Evolutionary conservation across 371 early-diverging fungal genomes (phyloP).

Genomic region (Zopfochytrium polystomum): DNA sequence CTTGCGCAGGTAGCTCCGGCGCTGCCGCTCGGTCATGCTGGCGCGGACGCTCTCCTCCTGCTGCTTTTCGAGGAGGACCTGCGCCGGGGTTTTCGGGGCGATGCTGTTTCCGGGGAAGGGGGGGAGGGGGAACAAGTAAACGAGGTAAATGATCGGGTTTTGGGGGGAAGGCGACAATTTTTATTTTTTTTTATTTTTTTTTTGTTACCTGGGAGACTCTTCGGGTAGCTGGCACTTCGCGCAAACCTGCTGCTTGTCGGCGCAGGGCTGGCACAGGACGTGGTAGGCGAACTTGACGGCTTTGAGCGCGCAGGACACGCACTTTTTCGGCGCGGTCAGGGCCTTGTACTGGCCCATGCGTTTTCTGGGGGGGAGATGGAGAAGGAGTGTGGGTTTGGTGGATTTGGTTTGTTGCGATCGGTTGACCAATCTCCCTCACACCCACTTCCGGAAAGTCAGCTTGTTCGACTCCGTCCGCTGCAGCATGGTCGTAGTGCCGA

Average conservation of each 20-base stretch:
- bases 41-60: constrained; percentile 67
- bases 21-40: constrained; percentile 80
- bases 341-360: constrained; percentile 96
- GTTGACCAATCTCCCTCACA: too few species aligned
- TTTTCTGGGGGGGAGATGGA: too few species aligned
- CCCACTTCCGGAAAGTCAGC: too few species aligned
- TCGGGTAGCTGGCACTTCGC: constrained; percentile 84
- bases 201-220: constrained; percentile 64
- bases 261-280: constrained; percentile 86
- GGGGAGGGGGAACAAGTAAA: background rate
- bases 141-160: background rate
- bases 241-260: constrained; percentile 74
- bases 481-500: too few species aligned
- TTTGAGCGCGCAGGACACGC: constrained; percentile 78
- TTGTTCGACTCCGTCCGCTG: too few species aligned
- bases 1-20: constrained; percentile 77
- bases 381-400: too few species aligned
- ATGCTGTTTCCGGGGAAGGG: background rate
- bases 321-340: constrained; percentile 83
- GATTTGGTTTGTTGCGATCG: too few species aligned
- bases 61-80: constrained; percentile 62
- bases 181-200: background rate
- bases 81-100: constrained; percentile 20
- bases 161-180: background rate
- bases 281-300: constrained; percentile 92